Percentiles rank a stretch among this genome's conserved stretches.
Conservation (phyloP, 140 eudicot species). For the Erigeron philadelphicus region DNA sequence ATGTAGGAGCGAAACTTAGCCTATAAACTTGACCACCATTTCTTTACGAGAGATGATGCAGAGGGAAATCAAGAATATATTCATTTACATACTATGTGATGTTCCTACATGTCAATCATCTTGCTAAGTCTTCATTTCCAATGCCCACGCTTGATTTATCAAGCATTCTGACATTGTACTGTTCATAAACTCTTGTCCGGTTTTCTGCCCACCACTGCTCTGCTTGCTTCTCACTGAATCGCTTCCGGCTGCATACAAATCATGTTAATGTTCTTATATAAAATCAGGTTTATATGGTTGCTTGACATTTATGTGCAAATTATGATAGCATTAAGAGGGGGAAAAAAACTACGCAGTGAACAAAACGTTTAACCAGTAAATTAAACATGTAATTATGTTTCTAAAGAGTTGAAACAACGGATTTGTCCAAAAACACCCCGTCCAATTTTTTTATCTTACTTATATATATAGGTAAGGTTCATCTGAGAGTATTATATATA, state of each 20-base stretch:
- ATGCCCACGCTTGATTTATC: constrained; percentile 79
- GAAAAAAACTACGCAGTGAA: no score
- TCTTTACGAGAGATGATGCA: constrained; percentile 21
- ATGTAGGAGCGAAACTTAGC: constrained; percentile 28
- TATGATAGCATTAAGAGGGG: no score
- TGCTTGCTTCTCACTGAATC: constrained; percentile 95
- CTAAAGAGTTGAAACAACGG: no score
- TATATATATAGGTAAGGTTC: no score
- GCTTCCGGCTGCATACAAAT: constrained; percentile 66
- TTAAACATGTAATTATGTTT: no score
- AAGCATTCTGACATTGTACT: constrained; percentile 71
- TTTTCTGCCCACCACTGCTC: constrained; percentile 99
- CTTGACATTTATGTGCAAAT: no score
- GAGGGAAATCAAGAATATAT: constrained; percentile 13
- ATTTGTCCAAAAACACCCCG: background rate
- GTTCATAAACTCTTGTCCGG: constrained; percentile 70
- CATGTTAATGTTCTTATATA: constrained; percentile 4
- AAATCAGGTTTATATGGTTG: background rate
- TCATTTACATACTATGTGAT: constrained; percentile 36
- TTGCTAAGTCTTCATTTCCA: constrained; percentile 51
- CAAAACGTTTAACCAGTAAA: no score
- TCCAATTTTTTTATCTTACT: no score
- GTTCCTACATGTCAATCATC: constrained; percentile 28
- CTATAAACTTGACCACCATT: constrained; percentile 35
- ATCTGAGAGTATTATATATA: no score